These are phyloP conservation scores for Candida sakaeoensis DNA, from an alignment of 805 yeast species.

Conservation along the genomic window DNA sequence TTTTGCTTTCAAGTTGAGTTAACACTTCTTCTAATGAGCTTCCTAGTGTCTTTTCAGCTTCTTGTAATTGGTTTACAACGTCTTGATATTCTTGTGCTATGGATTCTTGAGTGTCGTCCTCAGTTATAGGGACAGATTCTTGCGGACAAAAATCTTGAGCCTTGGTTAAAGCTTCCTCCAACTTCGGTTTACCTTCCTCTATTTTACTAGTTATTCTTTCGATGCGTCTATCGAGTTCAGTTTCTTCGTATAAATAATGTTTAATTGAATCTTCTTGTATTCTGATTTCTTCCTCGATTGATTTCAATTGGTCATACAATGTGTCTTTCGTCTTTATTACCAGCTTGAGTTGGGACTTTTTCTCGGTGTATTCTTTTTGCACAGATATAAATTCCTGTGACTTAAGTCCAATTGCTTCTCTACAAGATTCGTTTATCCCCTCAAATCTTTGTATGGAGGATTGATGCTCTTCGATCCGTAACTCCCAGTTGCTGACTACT, in stretches of 20 bases:
- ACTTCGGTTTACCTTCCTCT: constrained; percentile 13
- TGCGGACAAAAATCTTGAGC: constrained; percentile 44
- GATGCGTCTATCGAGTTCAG: constrained; percentile 11
- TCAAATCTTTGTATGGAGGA: constrained; percentile 24
- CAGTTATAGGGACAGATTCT: constrained; percentile 40
- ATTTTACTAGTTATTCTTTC: constrained; percentile 21
- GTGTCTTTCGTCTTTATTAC: no score
- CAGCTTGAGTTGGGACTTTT: background rate
- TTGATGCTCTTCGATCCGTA: constrained; percentile 27
- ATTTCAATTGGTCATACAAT: constrained; percentile 19
- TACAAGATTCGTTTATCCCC: constrained; percentile 27
- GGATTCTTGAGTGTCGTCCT: constrained; percentile 42
- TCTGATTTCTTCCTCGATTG: constrained; percentile 17
- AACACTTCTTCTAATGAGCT: constrained; percentile 55
- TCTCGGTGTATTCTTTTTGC: background rate
- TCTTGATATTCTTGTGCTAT: constrained; percentile 47
- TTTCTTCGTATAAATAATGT: constrained; percentile 10
- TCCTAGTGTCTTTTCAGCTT: constrained; percentile 53
- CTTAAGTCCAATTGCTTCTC: constrained; percentile 16
- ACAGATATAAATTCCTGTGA: constrained; percentile 1
- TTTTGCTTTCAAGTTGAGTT: constrained; percentile 41
- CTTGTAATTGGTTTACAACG: constrained; percentile 44
- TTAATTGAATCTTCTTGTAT: constrained; percentile 12
- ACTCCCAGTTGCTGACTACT: constrained; percentile 31
- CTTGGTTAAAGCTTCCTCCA: constrained; percentile 15